Base-by-base conservation (phyloP, 306 rosid species). In the Quillaja saponaria region DNA sequence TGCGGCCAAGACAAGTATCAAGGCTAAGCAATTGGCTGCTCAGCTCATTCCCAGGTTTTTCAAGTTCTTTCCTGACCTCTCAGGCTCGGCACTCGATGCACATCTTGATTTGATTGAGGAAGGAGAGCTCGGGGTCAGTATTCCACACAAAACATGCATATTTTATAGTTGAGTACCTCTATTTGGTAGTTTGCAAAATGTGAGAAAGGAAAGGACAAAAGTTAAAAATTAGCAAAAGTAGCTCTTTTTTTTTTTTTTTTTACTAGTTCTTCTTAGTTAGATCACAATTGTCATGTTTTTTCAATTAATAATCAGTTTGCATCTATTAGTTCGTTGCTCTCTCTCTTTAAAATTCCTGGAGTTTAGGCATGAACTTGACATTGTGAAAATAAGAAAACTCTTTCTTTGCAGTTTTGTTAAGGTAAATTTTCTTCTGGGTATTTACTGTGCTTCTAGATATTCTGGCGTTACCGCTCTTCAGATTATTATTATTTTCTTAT, bases 41-140 rank as follows among this genome's bases (percentile, higher is more conserved):
- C 99, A 92, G 80, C 87, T 92, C 55, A 92, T 92, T 72, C 99
- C 97, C 3, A 87, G 84, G 82, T 92, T 89, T 76, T 92, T 80
- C 74, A 92, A 92, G 80, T 89, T 81, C 78, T 89, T 92, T 64
- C 96, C 99, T 6, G 82, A 66, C 49, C 94, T 86, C 6, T 86
- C 95, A 7, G 85, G 84, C 5, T 81, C 86, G 0, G 99, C 96
- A 11, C 79, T 92, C 3, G 84, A 83, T 18, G 76, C 87, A 0
- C 96, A 89, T 70, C 76, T 92, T 17, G 96, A 92, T 89, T 82
- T 92, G 86, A 82, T 89, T 52, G 99, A 92, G 69, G 99, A 82
- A 63, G 95, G 84, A 58, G 99, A 92, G 63, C 96, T 92, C 4
- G 96, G 91, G 82, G 99, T 92, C 6, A 67, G 98, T 84, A 31